Evolutionary conservation across 495 filamentous ascomycete genomes (phyloP).

Genomic region (Penicillium roqueforti): DNA sequence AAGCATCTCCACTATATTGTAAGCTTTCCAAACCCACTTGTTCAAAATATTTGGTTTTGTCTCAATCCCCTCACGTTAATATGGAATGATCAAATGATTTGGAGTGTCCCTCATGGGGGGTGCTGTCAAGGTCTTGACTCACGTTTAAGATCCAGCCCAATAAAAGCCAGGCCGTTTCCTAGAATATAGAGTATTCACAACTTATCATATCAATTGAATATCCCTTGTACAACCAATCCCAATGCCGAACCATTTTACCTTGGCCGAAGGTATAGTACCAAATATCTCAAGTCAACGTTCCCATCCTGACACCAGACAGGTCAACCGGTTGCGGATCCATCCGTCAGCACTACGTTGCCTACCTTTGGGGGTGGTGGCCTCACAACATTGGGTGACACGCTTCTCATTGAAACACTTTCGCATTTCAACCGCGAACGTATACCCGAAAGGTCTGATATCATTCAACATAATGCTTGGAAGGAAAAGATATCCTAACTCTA

Average conservation of each 20-base stretch:
- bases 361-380: constrained; percentile 26
- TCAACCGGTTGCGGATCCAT: constrained; percentile 25
- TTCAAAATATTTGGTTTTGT: not conserved
- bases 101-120: not conserved
- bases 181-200: not conserved
- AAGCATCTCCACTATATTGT: too few relatives aligned
- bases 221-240: not conserved
- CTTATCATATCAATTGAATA: not conserved
- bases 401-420: constrained; percentile 23
- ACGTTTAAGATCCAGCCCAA: not conserved
- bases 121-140: not conserved
- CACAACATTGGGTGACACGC: constrained; percentile 27
- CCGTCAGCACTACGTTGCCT: constrained; percentile 27
- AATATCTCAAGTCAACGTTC: not conserved
- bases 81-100: not conserved
- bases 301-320: constrained; percentile 17
- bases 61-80: not conserved
- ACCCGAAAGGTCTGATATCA: constrained; percentile 39
- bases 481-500: not conserved
- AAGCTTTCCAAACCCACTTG: too few relatives aligned
- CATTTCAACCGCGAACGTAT: constrained; percentile 59
- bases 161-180: not conserved
- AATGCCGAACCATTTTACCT: constrained; percentile 21
- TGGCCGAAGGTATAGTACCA: constrained; percentile 21
- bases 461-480: not conserved